phyloP scores from a whole-genome alignment of 2,329 filamentous ascomycete species.

The Venturia nashicola region DNA sequence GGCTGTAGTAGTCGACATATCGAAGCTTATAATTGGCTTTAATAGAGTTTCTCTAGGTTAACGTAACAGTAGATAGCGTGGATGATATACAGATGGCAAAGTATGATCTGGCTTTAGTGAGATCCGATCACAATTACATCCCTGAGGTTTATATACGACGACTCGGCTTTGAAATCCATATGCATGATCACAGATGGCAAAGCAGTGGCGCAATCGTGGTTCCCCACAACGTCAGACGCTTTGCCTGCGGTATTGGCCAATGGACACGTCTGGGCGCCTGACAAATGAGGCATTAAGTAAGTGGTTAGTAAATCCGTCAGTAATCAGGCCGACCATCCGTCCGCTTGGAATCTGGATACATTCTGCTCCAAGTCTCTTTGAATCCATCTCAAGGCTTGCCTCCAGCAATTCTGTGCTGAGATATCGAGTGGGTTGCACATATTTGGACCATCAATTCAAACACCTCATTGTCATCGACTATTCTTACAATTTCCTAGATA shows the following conservation, averaged over 20 bases:
- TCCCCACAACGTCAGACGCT: constrained; percentile 1
- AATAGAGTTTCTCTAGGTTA: not conserved
- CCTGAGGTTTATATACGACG: not conserved
- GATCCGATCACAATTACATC: not conserved
- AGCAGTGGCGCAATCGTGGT: not conserved
- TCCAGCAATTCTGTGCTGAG: too few relatives aligned
- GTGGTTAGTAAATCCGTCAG: not conserved
- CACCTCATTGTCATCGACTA: too few relatives aligned
- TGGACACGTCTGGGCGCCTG: not conserved
- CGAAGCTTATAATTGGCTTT: not conserved
- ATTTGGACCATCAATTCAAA: too few relatives aligned
- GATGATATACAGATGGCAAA: too few relatives aligned
- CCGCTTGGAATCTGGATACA: not conserved
- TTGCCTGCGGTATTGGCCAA: not conserved
- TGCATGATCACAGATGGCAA: not conserved
- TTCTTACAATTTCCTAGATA: too few relatives aligned
- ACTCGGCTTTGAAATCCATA: not conserved
- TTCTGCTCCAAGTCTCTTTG: too few relatives aligned
- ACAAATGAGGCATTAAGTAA: not conserved
- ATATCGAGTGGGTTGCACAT: too few relatives aligned
- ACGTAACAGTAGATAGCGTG: not conserved
- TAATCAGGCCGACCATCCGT: not conserved
- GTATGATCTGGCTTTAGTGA: not conserved
- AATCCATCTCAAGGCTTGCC: too few relatives aligned
- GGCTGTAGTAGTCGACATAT: not conserved